A percentile compares a stretch with the other conserved stretches of the same genome.
Conservation (phyloP, 1,284 basidiomycete species). For the Ganoderma lucidum region DNA sequence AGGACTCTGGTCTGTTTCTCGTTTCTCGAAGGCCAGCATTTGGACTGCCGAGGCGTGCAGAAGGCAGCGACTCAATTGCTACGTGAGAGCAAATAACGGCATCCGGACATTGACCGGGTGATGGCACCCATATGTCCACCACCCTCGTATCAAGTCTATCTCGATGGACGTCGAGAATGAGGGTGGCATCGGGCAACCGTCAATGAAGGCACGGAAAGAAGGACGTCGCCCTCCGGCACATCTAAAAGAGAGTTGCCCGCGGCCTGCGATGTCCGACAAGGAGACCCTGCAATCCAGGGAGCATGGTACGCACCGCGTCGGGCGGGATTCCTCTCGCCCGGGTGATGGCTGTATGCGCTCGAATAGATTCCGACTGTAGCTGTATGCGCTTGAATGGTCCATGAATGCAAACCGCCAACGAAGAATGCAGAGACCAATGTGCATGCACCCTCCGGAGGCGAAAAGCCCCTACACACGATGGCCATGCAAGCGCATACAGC, state of each 20-base stretch:
- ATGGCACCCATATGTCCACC: not conserved
- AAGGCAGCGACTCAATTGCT: not conserved
- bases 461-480: not conserved
- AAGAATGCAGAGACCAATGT: not conserved
- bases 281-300: not conserved
- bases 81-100: slow-evolving; percentile 2
- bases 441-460: not conserved
- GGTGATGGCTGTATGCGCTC: not conserved
- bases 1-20: not conserved
- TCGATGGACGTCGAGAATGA: not conserved
- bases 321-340: not conserved
- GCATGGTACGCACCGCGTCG: no score
- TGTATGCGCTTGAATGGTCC: not conserved
- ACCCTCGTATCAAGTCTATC: not conserved
- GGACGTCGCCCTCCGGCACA: not conserved
- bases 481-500: not conserved
- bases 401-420: not conserved
- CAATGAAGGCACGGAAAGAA: slow-evolving; percentile 2
- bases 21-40: not conserved
- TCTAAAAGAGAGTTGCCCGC: not conserved
- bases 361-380: not conserved
- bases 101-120: slow-evolving; percentile 1
- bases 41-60: not conserved
- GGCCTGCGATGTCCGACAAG: not conserved
- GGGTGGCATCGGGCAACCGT: not conserved